Base-by-base conservation (phyloP, 2,329 filamentous ascomycete genomes). In the Neofusicoccum sp. region DNA sequence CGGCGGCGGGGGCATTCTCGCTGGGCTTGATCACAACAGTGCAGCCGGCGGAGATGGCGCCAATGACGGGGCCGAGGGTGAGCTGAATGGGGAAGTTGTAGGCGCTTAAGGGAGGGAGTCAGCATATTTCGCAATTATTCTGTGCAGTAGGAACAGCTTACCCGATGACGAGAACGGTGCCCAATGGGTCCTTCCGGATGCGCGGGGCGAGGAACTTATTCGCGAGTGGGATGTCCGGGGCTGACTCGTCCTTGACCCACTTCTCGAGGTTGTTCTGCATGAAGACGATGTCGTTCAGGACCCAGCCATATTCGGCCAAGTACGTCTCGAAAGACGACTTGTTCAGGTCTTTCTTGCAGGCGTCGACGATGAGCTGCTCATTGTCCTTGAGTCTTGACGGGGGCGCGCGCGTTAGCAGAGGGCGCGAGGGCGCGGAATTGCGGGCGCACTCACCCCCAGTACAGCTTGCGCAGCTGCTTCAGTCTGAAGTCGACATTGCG, bases 21-120 rank as follows among this genome's bases (percentile, higher is more conserved):
- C 90, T 95, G 4, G 95, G 93, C 82, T 99, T 99, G 68, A 98
- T 73, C 20, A 97, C 80, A 48, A 88, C 91, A 5, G 93, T 93
- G 75, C 95, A 97, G 57, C 95, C 95, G 7, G 91, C 93, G 44
- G 90, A 87, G 68, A 99, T 96, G 69, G 93, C 95, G 61, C 93
- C 95, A 64, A 96, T 84, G 63, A 96, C 76, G 1, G 93, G 92
- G 1, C 85, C 84, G 41, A 98, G 73, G 38, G 87, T 86, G 44
- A 98, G 82, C 76, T 93, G 88, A 73, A 96, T 80, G 56, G 95
- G 95, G 75, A 93, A 96, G 80, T 99, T 99, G 84, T 91, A 98
- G 44, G 95, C 87, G 61, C 86, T 86, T 61, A 49, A 45, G 5
- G 40, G 12, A 34, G 48, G 63, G 44, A 61, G 48, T 47, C 20